Evolutionary conservation across 2,329 filamentous ascomycete genomes (phyloP).

Genomic region (Pestalotiopsis sp.): DNA sequence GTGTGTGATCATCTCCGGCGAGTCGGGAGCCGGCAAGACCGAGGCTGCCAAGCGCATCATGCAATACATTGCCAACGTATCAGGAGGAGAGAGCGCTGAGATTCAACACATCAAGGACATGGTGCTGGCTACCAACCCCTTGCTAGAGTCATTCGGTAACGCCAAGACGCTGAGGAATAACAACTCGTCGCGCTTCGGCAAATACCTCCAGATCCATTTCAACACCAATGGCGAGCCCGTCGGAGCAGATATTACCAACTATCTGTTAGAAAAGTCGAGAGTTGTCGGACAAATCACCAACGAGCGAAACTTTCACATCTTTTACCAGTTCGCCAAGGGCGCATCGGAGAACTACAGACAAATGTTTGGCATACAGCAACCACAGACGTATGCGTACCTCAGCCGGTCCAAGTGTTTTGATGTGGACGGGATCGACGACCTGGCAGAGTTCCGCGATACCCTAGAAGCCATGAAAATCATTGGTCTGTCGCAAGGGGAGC

Average conservation of each 20-base stretch:
- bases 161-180: slow-evolving; percentile 98
- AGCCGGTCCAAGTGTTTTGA: slow-evolving; percentile 93
- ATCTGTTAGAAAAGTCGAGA: slow-evolving; percentile 91
- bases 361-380: slow-evolving; percentile 87
- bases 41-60: slow-evolving; percentile 98
- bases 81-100: slow-evolving; percentile 79
- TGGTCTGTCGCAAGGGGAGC: slow-evolving; percentile 82
- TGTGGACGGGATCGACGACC: slow-evolving; percentile 91
- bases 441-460: slow-evolving; percentile 86
- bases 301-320: slow-evolving; percentile 98
- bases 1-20: slow-evolving; percentile 98
- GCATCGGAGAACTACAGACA: slow-evolving; percentile 86
- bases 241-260: slow-evolving; percentile 97
- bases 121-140: slow-evolving; percentile 96
- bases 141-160: slow-evolving; percentile 97
- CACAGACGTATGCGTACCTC: slow-evolving; percentile 91
- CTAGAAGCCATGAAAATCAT: slow-evolving; percentile 94
- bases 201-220: slow-evolving; percentile 97
- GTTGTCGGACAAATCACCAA: slow-evolving; percentile 94
- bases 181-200: slow-evolving; percentile 97
- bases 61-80: slow-evolving; percentile 99
- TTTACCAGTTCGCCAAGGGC: slow-evolving; percentile 98
- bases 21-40: slow-evolving; percentile 97
- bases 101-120: slow-evolving; percentile 99
- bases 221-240: slow-evolving; percentile 89